These are phyloP conservation scores for Pythium monospermum DNA, from an alignment of 352 stramenopile genomes.

Conservation along the genomic window DNA sequence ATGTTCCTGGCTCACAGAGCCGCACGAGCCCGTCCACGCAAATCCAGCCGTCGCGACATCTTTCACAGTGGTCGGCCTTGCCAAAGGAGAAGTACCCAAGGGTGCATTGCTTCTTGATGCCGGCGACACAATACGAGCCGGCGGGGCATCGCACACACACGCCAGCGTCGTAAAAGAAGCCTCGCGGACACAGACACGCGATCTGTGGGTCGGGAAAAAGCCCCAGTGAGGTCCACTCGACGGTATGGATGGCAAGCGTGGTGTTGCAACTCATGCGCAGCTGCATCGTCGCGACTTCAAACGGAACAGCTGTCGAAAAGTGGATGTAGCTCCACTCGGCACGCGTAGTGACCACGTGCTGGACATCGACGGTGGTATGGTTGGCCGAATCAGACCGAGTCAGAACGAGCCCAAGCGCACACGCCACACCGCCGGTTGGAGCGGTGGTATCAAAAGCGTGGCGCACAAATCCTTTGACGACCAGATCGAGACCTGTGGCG, in stretches of 20 bases:
- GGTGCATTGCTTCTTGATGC: constrained; percentile 44
- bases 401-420: neutral
- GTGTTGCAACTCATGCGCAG: constrained; percentile 42
- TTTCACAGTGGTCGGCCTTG: constrained; percentile 41
- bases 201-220: constrained; percentile 51
- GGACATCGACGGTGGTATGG: neutral
- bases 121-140: constrained; percentile 49
- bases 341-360: neutral
- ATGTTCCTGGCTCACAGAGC: constrained; percentile 54
- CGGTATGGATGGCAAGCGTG: constrained; percentile 17
- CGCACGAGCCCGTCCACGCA: constrained; percentile 46
- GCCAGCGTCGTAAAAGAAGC: constrained; percentile 42
- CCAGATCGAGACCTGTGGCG: constrained; percentile 32
- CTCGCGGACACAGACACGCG: constrained; percentile 49
- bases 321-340: constrained; percentile 11
- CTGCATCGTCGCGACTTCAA: constrained; percentile 30
- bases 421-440: neutral
- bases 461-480: constrained; percentile 38
- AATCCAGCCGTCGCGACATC: constrained; percentile 58
- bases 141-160: constrained; percentile 47
- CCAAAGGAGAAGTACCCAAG: constrained; percentile 56
- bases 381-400: neutral
- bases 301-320: constrained; percentile 19
- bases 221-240: constrained; percentile 50
- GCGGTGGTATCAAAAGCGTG: neutral